Percentiles rank a stretch among this genome's conserved stretches.
Conservation (phyloP, 1,284 basidiomycete species). For the Sporisorium scitamineum region DNA sequence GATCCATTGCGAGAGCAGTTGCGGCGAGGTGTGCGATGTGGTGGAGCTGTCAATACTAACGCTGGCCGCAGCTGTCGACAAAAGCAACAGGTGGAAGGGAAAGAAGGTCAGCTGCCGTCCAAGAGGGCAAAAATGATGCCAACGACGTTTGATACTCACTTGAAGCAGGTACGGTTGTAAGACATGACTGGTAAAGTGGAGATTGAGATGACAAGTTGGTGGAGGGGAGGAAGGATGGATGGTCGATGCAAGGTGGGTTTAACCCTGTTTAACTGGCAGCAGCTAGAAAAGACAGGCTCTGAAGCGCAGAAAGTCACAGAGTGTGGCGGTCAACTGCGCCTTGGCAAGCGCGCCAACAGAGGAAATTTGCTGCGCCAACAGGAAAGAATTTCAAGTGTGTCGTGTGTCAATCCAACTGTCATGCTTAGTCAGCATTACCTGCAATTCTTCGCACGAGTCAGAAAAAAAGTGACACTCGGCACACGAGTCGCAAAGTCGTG, state of each 20-base stretch:
- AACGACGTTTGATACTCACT: conserved; percentile 25
- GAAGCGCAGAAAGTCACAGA: too few species aligned
- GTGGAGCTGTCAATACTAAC: conserved; percentile 41
- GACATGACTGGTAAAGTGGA: conserved; percentile 29
- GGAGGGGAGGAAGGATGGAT: not conserved
- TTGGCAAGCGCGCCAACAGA: conserved; percentile 17
- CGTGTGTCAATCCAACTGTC: conserved; percentile 11
- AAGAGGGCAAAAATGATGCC: not conserved
- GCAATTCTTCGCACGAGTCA: conserved; percentile 29
- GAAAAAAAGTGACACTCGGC: conserved; percentile 40
- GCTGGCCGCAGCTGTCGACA: conserved; percentile 54
- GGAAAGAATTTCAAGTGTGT: conserved; percentile 1
- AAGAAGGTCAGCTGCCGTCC: conserved; percentile 3
- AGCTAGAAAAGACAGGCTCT: too few species aligned
- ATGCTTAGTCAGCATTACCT: conserved; percentile 24
- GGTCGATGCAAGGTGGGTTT: conserved; percentile 30
- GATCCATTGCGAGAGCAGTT: not conserved
- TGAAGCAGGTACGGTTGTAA: conserved; percentile 59
- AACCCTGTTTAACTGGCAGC: not conserved
- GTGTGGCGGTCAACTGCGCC: conserved; percentile 6
- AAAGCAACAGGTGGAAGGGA: not conserved
- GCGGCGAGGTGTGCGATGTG: conserved; percentile 13
- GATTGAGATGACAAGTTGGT: conserved; percentile 14
- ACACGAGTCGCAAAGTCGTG: conserved; percentile 30
- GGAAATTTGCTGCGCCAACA: not conserved